phyloP scores from a whole-genome alignment of 1,139 yeast species.

The Pneumocystis oryctolagi region DNA sequence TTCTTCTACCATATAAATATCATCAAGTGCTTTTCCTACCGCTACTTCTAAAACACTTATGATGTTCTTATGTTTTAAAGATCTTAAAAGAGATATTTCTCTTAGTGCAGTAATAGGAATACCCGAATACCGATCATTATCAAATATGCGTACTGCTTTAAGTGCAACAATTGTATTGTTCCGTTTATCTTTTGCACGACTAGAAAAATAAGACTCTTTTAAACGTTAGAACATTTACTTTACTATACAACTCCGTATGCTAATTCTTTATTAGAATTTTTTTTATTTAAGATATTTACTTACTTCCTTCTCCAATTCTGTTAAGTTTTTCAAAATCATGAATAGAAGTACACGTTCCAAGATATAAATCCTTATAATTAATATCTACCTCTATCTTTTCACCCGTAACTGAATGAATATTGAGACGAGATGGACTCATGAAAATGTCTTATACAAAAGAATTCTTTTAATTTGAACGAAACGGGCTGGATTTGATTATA shows the following conservation, averaged over 20 bases:
- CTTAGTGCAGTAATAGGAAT: slow-evolving; percentile 70
- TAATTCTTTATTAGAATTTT: background rate
- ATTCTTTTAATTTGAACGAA: background rate
- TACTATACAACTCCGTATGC: background rate
- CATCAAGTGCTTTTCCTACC: slow-evolving; percentile 39
- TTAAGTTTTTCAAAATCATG: slow-evolving; percentile 9
- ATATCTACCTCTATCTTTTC: background rate
- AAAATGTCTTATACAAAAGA: background rate
- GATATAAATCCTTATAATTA: background rate
- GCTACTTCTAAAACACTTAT: slow-evolving; percentile 62
- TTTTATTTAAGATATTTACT: slow-evolving; percentile 5
- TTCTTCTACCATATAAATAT: slow-evolving; percentile 15
- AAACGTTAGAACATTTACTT: slow-evolving; percentile 17
- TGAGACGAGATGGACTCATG: background rate
- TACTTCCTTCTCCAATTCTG: slow-evolving; percentile 16
- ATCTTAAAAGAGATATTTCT: slow-evolving; percentile 59
- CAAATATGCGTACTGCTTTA: slow-evolving; percentile 42
- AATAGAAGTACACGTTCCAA: background rate
- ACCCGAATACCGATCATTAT: slow-evolving; percentile 68
- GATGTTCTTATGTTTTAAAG: slow-evolving; percentile 57
- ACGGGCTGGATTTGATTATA: background rate
- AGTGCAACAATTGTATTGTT: slow-evolving; percentile 55
- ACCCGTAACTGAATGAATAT: background rate
- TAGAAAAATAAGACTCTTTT: slow-evolving; percentile 37
- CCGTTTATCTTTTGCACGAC: slow-evolving; percentile 42